A percentile compares a stretch with the other conserved stretches of the same genome.
phyloP scores from a whole-genome alignment of 305 asterid genomes.

The Nicotiana rustica region DNA sequence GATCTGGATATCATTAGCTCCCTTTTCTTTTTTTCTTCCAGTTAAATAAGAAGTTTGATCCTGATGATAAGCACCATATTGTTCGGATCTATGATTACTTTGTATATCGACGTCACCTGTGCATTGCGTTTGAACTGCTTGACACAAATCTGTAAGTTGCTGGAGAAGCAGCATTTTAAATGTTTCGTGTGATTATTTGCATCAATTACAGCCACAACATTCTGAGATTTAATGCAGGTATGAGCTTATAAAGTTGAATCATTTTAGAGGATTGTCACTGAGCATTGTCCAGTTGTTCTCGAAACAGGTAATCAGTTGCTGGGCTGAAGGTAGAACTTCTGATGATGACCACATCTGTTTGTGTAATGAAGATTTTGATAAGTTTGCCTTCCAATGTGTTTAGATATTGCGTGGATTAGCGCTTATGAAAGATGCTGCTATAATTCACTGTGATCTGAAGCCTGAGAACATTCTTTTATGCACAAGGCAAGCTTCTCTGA shows the following conservation, averaged over 20 bases:
- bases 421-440: constrained; percentile 95
- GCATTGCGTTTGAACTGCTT: constrained; percentile 96
- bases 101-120: constrained; percentile 83
- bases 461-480: constrained; percentile 97
- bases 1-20: constrained; percentile 38
- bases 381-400: constrained; percentile 37
- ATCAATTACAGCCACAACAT: constrained; percentile 35
- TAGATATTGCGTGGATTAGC: constrained; percentile 92
- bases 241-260: constrained; percentile 94
- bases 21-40: constrained; percentile 43
- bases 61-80: constrained; percentile 98
- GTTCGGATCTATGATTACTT: constrained; percentile 97
- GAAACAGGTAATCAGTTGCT: constrained; percentile 74
- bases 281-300: constrained; percentile 96
- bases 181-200: constrained; percentile 32
- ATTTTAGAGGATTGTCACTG: constrained; percentile 90
- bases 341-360: neutral
- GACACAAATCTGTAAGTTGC: constrained; percentile 90
- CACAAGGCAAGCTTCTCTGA: constrained; percentile 72
- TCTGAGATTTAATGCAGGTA: constrained; percentile 58
- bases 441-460: constrained; percentile 97
- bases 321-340: constrained; percentile 40
- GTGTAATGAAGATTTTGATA: constrained; percentile 38
- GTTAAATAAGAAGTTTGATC: constrained; percentile 97
- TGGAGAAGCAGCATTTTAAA: constrained; percentile 30